phyloP scores from a whole-genome alignment of 2,329 filamentous ascomycete species.

The Tolypocladium pustulatum region DNA sequence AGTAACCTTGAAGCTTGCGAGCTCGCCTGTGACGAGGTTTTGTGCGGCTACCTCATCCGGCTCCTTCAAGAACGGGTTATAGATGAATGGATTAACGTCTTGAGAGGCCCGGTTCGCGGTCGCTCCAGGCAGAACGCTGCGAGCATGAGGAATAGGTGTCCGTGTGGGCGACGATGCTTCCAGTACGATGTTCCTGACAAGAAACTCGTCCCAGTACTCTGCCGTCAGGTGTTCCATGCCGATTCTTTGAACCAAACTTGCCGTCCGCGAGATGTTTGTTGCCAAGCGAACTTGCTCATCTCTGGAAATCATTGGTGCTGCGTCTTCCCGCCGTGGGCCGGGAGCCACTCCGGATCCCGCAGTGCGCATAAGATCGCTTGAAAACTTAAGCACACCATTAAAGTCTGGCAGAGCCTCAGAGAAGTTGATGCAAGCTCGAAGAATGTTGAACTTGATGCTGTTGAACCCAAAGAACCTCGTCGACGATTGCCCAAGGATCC shows the following conservation, averaged over 20 bases:
- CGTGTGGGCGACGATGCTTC: slow-evolving; percentile 49
- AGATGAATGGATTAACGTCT: slow-evolving; percentile 77
- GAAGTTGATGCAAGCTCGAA: slow-evolving; percentile 84
- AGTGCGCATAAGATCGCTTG: slow-evolving; percentile 70
- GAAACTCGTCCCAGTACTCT: slow-evolving; percentile 95
- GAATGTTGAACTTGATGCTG: slow-evolving; percentile 72
- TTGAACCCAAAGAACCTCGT: slow-evolving; percentile 65
- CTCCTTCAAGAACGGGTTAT: slow-evolving; percentile 80
- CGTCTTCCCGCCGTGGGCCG: slow-evolving; percentile 55
- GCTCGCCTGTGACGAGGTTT: slow-evolving; percentile 69
- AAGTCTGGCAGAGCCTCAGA: slow-evolving; percentile 92
- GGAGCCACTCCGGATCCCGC: slow-evolving; percentile 74
- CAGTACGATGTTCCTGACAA: slow-evolving; percentile 68
- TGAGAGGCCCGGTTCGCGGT: slow-evolving; percentile 42
- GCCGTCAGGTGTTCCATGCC: slow-evolving; percentile 61
- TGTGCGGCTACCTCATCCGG: slow-evolving; percentile 50
- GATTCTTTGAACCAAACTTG: slow-evolving; percentile 64
- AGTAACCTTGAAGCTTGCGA: slow-evolving; percentile 67
- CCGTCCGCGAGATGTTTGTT: slow-evolving; percentile 77
- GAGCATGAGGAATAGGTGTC: slow-evolving; percentile 56
- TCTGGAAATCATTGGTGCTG: slow-evolving; percentile 56
- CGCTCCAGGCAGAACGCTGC: slow-evolving; percentile 40
- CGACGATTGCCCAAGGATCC: slow-evolving; percentile 49
- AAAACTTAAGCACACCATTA: slow-evolving; percentile 78
- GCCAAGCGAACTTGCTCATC: slow-evolving; percentile 82